phyloP scores from a whole-genome alignment of 139 green algal genomes.

The Micractinium conductrix region DNA sequence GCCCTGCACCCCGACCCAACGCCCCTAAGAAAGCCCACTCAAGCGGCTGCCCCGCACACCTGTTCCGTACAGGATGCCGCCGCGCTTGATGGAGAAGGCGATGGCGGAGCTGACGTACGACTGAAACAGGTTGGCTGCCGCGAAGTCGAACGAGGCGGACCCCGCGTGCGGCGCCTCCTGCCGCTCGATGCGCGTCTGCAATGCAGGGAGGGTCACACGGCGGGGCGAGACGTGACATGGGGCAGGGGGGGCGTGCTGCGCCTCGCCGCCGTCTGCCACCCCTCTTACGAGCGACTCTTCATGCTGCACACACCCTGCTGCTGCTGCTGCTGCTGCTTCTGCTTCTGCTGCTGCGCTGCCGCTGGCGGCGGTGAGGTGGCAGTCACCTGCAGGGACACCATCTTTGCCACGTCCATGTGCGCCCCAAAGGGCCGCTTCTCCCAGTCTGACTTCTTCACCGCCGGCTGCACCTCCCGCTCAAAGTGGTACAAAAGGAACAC shows the following conservation, averaged over 20 bases:
- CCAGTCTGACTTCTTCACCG: conserved; percentile 49
- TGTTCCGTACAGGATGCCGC: conserved; percentile 92
- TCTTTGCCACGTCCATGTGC: conserved; percentile 83
- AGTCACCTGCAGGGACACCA: no score
- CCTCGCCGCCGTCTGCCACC: no score
- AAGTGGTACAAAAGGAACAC: conserved; percentile 79
- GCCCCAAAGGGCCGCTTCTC: conserved; percentile 63
- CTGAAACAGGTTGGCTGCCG: conserved; percentile 94
- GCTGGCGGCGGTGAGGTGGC: no score
- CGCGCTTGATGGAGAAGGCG: conserved; percentile 94
- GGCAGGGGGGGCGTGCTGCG: no score
- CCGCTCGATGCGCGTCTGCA: conserved; percentile 91
- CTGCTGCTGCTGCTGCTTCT: no score
- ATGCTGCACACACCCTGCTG: no score
- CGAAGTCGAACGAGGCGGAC: conserved; percentile 89
- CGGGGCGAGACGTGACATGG: no score
- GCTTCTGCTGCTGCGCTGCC: no score
- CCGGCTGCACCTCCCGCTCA: conserved; percentile 69
- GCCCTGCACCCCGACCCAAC: no score
- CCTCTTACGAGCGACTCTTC: no score
- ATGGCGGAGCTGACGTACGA: conserved; percentile 80
- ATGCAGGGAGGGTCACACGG: no score
- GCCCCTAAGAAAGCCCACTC: not conserved
- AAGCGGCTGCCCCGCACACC: conserved; percentile 33
- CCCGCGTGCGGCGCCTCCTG: conserved; percentile 87